Percentiles rank a stretch among this genome's conserved stretches.
phyloP scores from a whole-genome alignment of 192 early-diverging fungal species.

The Rhizophagus clarus region DNA sequence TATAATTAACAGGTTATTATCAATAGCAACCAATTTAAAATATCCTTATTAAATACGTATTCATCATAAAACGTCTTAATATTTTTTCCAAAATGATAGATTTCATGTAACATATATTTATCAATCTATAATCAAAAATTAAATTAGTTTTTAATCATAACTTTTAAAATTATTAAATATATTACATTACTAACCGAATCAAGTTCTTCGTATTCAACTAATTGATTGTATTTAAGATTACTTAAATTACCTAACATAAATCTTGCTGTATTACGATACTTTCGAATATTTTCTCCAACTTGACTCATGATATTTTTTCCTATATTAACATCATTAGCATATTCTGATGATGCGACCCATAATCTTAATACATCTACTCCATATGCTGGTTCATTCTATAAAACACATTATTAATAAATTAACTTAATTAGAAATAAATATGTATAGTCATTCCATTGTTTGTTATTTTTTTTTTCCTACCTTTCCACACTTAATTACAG shows the following conservation, averaged over 20 bases:
- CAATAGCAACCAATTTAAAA: too few species aligned
- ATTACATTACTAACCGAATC: conserved; percentile 37
- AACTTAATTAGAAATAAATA: conserved; percentile 42
- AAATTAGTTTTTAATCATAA: background rate
- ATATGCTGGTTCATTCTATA: conserved; percentile 68
- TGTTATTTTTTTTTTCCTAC: conserved; percentile 43
- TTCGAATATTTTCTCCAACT: conserved; percentile 69
- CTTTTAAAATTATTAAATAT: background rate
- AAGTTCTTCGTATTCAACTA: conserved; percentile 56
- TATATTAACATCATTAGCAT: conserved; percentile 72
- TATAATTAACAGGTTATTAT: too few species aligned
- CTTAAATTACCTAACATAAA: conserved; percentile 79
- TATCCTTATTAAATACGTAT: conserved; percentile 65
- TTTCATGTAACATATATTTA: conserved; percentile 66
- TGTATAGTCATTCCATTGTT: too few species aligned
- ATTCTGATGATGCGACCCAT: conserved; percentile 76
- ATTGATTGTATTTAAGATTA: conserved; percentile 49
- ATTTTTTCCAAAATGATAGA: conserved; percentile 59
- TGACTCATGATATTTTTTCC: conserved; percentile 63
- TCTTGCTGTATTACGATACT: conserved; percentile 72
- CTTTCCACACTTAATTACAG: conserved; percentile 81
- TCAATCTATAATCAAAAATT: conserved; percentile 43
- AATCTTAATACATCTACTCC: conserved; percentile 76
- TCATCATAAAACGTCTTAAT: conserved; percentile 60
- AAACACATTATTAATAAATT: conserved; percentile 67